These are phyloP conservation scores for Nicotiana rustica DNA, from an alignment of 305 asterid genomes.

Conservation along the genomic window DNA sequence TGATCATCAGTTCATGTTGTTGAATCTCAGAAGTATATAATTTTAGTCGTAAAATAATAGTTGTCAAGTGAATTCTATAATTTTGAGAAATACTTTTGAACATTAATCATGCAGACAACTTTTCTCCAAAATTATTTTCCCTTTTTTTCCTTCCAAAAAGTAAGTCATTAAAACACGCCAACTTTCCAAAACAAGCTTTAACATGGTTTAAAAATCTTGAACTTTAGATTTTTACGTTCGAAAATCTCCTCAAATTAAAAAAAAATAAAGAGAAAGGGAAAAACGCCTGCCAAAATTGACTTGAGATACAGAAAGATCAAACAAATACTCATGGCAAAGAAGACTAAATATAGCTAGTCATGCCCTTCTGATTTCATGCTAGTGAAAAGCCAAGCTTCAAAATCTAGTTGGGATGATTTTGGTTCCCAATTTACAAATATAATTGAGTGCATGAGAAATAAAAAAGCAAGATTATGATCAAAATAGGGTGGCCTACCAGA, in stretches of 20 bases:
- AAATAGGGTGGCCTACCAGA: constrained; percentile 33
- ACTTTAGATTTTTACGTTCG: neutral
- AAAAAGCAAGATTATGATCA: constrained; percentile 31
- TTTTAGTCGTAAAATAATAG: no score
- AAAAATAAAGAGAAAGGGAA: neutral
- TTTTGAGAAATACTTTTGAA: neutral
- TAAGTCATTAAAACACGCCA: neutral
- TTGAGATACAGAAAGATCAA: constrained; percentile 48
- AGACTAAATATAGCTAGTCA: constrained; percentile 56
- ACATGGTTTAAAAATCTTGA: neutral
- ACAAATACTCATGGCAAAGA: constrained; percentile 59
- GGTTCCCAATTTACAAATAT: constrained; percentile 45
- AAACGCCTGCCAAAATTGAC: constrained; percentile 54
- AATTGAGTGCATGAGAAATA: constrained; percentile 32
- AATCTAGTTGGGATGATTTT: constrained; percentile 69
- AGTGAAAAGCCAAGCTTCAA: constrained; percentile 67
- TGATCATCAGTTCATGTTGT: no score
- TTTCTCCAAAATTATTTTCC: neutral
- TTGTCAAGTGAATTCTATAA: no score
- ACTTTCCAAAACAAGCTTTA: neutral
- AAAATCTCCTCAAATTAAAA: neutral
- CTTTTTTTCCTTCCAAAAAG: neutral
- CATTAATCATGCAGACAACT: neutral
- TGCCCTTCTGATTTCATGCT: constrained; percentile 57
- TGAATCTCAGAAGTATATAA: no score